These are phyloP conservation scores for Fusarium sp. DNA, from an alignment of 2,329 filamentous ascomycete genomes.

Conservation along the genomic window DNA sequence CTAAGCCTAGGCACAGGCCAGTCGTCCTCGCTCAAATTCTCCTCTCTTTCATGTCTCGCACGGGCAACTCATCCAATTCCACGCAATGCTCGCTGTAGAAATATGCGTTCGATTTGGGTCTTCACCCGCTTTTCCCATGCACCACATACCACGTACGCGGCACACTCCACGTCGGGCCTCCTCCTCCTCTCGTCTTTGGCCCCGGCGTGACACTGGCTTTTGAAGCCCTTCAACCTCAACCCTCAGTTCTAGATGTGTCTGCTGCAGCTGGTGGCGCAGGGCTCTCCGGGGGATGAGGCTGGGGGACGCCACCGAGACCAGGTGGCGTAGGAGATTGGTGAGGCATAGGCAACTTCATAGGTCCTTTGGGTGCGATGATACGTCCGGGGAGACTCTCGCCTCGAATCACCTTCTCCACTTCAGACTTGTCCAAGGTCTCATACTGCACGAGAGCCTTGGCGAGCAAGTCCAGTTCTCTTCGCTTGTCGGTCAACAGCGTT, in stretches of 20 bases:
- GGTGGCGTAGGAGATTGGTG: slow-evolving; percentile 51
- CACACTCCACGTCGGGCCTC: slow-evolving; percentile 17
- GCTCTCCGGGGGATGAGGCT: slow-evolving; percentile 51
- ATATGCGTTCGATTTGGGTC: slow-evolving; percentile 32
- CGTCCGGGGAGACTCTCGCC: slow-evolving; percentile 84
- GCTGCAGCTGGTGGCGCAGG: slow-evolving; percentile 53
- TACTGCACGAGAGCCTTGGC: slow-evolving; percentile 93
- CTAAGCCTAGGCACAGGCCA: slow-evolving; percentile 22
- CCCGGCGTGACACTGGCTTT: slow-evolving; percentile 2
- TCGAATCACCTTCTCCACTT: slow-evolving; percentile 89
- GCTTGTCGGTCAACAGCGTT: slow-evolving; percentile 77
- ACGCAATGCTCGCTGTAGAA: slow-evolving; percentile 36
- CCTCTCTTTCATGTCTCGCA: slow-evolving; percentile 22
- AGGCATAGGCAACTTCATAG: slow-evolving; percentile 55
- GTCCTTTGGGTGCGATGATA: slow-evolving; percentile 65
- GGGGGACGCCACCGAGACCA: slow-evolving; percentile 51
- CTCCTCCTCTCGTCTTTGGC: slow-evolving; percentile 4
- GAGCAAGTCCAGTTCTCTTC: slow-evolving; percentile 86
- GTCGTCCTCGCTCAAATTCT: slow-evolving; percentile 26
- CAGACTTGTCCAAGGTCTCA: slow-evolving; percentile 88
- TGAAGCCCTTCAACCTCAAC: slow-evolving; percentile 27
- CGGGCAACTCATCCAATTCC: slow-evolving; percentile 26
- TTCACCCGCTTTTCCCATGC: slow-evolving; percentile 30
- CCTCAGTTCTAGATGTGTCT: slow-evolving; percentile 43
- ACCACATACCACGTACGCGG: slow-evolving; percentile 6